Evolutionary conservation across 176 grass and related monocot species (phyloP).

Genomic region (Bolboschoenus planiculmis): DNA sequence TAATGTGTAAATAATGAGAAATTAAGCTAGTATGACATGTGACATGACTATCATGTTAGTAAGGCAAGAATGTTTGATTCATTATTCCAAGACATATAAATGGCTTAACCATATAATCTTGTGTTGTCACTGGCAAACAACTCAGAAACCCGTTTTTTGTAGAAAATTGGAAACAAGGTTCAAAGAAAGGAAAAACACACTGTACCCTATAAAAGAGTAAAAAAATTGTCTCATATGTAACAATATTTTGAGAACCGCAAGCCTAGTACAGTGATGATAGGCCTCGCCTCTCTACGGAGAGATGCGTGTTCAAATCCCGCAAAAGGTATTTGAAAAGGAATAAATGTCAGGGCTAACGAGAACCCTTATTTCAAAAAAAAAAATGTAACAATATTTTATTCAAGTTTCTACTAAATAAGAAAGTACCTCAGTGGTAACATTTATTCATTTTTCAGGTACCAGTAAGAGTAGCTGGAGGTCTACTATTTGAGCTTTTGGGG

Average conservation of each 20-base stretch:
- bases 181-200: background rate
- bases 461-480: conserved; percentile 48
- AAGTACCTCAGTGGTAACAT: background rate
- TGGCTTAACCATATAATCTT: background rate
- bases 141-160: background rate
- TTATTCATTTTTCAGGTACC: conserved; percentile 30
- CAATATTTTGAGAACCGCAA: background rate
- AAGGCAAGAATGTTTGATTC: background rate
- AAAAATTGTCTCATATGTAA: background rate
- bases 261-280: no score
- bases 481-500: conserved; percentile 52
- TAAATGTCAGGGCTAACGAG: no score
- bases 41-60: background rate
- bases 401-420: background rate
- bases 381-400: background rate
- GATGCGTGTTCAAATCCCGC: no score
- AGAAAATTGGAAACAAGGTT: background rate
- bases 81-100: background rate
- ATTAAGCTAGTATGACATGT: background rate
- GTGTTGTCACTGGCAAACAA: background rate
- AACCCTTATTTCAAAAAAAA: no score
- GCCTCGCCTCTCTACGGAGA: no score
- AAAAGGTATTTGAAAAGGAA: no score
- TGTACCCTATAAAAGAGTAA: background rate
- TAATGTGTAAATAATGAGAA: background rate